Evolutionary conservation across 2,329 filamentous ascomycete species (phyloP).

Genomic region (Diaporthe sp.): DNA sequence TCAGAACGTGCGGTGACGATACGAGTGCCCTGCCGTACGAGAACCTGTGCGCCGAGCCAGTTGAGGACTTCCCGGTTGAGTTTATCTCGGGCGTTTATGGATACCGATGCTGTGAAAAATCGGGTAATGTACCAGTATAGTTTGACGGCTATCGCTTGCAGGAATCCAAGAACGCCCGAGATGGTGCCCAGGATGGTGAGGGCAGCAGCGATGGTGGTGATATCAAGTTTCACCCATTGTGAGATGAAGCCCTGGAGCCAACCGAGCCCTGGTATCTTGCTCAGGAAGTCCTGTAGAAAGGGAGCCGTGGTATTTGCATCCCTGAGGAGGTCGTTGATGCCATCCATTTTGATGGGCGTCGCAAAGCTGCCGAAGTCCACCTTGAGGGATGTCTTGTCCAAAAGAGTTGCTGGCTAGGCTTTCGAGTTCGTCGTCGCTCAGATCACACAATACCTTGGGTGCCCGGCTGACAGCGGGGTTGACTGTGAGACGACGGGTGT

Average conservation of each 20-base stretch:
- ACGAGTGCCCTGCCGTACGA: slow-evolving; percentile 43
- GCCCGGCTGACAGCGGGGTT: slow-evolving; percentile 3
- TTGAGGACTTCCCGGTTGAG: slow-evolving; percentile 51
- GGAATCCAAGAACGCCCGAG: slow-evolving; percentile 43
- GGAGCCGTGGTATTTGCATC: slow-evolving; percentile 21
- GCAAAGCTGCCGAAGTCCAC: not conserved
- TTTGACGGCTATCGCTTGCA: slow-evolving; percentile 43
- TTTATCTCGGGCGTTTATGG: slow-evolving; percentile 48
- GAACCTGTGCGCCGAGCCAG: slow-evolving; percentile 50
- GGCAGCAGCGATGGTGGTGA: slow-evolving; percentile 45
- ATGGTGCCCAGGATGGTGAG: slow-evolving; percentile 49
- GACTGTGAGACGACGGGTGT: not conserved
- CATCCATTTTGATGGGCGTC: not conserved
- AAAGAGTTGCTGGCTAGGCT: not conserved
- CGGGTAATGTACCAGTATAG: slow-evolving; percentile 49
- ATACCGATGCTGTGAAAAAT: slow-evolving; percentile 51
- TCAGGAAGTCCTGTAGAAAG: slow-evolving; percentile 38
- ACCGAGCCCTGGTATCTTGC: slow-evolving; percentile 43
- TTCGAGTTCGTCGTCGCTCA: not conserved
- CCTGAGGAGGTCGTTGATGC: slow-evolving; percentile 21
- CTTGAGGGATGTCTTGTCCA: not conserved
- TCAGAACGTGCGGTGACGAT: slow-evolving; percentile 49
- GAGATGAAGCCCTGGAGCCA: slow-evolving; percentile 46
- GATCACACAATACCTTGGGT: not conserved
- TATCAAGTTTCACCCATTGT: slow-evolving; percentile 47